These are phyloP conservation scores for Vitis hybrid DNA, from an alignment of 177 flowering plant genomes.

Conservation along the genomic window DNA sequence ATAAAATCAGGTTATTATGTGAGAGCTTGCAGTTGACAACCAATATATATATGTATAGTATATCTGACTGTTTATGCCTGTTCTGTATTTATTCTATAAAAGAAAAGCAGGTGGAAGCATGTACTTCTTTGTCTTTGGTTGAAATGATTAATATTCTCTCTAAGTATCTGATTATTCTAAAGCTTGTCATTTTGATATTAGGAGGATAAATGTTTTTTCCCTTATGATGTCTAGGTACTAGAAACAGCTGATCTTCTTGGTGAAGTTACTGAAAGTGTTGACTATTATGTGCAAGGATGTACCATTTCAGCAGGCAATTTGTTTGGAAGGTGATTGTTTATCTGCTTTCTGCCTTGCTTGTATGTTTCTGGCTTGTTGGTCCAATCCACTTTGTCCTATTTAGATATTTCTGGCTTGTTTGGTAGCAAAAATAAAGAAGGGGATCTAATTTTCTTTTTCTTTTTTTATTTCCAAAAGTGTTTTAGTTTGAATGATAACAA, in stretches of 20 bases:
- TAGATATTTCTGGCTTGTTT: no score
- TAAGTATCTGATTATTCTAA: background rate
- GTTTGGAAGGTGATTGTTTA: constrained; percentile 80
- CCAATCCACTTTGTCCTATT: no score
- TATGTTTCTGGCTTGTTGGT: background rate
- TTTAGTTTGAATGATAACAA: background rate
- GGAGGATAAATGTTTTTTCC: background rate
- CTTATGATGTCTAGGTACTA: constrained; percentile 52
- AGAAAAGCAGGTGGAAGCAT: no score
- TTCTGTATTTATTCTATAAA: no score
- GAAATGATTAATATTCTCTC: no score
- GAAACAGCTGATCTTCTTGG: constrained; percentile 90
- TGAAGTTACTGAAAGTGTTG: constrained; percentile 96
- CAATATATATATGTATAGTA: no score
- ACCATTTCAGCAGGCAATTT: constrained; percentile 94
- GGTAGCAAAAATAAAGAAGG: no score
- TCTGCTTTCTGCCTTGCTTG: background rate
- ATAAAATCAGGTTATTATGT: no score
- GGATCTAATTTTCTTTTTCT: background rate
- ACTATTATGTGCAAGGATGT: constrained; percentile 90
- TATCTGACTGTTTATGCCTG: no score
- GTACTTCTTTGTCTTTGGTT: no score
- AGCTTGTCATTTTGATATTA: background rate
- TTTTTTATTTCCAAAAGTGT: background rate
- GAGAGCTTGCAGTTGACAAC: no score